Percentiles rank a stretch among this genome's conserved stretches.
These are phyloP conservation scores for Sporobolomyces phaffii DNA, from an alignment of 768 basidiomycete species.

Conservation along the genomic window DNA sequence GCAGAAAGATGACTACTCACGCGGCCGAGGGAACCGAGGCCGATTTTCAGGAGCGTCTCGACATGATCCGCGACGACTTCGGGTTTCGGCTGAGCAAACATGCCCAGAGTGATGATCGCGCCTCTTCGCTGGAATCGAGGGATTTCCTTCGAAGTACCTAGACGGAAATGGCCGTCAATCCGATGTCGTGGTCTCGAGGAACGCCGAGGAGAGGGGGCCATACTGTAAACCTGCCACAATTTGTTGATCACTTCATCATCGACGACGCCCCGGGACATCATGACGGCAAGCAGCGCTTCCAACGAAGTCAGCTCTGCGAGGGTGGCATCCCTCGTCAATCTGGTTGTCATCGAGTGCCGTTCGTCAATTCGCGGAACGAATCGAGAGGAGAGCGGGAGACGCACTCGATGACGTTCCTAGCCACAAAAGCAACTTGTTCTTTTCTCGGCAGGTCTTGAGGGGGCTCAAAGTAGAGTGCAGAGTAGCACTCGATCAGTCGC, in stretches of 20 bases:
- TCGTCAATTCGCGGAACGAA: too few relatives aligned
- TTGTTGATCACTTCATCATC: slow-evolving; percentile 78
- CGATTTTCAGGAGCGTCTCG: slow-evolving; percentile 76
- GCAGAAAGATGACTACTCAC: too few relatives aligned
- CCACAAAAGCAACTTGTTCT: slow-evolving; percentile 80
- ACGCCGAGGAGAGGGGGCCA: background rate
- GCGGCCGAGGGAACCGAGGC: slow-evolving; percentile 76
- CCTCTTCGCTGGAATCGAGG: slow-evolving; percentile 83
- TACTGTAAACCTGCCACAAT: slow-evolving; percentile 97
- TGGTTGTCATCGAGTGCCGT: too few relatives aligned
- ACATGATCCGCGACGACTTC: slow-evolving; percentile 74
- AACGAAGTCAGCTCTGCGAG: slow-evolving; percentile 91
- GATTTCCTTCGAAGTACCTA: slow-evolving; percentile 68
- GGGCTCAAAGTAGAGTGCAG: slow-evolving; percentile 79
- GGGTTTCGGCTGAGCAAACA: slow-evolving; percentile 80
- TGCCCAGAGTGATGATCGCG: slow-evolving; percentile 91
- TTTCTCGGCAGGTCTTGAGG: slow-evolving; percentile 62
- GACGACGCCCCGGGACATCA: slow-evolving; percentile 84
- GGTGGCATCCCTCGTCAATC: slow-evolving; percentile 83
- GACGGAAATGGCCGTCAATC: background rate
- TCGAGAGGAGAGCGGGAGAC: slow-evolving; percentile 37
- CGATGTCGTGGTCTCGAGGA: background rate
- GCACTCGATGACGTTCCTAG: slow-evolving; percentile 95
- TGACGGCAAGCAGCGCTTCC: slow-evolving; percentile 91
- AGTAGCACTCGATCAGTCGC: slow-evolving; percentile 80